Evolutionary conservation across 1,284 basidiomycete genomes (phyloP).

Genomic region (Leccinum glutinopallens): DNA sequence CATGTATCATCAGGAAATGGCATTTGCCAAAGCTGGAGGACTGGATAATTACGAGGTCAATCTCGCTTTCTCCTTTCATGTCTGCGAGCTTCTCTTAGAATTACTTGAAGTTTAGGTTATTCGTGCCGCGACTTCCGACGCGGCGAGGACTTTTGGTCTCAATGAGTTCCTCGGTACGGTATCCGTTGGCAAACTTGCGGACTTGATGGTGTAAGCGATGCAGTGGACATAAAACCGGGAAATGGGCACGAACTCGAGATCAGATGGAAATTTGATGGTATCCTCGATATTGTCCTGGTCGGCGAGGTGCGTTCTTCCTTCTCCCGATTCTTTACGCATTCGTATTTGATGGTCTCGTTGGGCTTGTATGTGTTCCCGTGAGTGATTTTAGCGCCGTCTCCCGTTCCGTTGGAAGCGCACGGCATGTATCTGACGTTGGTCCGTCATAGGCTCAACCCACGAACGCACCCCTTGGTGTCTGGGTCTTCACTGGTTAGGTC

Average conservation of each 20-base stretch:
- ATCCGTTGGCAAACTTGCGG: constrained; percentile 64
- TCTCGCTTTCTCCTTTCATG: background rate
- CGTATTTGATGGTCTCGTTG: constrained; percentile 59
- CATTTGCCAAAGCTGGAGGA: constrained; percentile 61
- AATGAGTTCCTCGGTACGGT: constrained; percentile 62
- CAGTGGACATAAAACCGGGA: constrained; percentile 21
- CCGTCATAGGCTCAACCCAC: background rate
- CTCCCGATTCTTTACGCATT: background rate
- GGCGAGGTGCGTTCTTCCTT: constrained; percentile 44
- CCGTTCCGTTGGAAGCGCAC: constrained; percentile 3
- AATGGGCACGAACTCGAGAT: constrained; percentile 30
- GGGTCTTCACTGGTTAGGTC: constrained; percentile 71
- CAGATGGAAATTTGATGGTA: constrained; percentile 48
- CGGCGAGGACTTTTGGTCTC: constrained; percentile 65
- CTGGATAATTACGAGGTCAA: constrained; percentile 50
- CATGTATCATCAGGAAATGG: constrained; percentile 77
- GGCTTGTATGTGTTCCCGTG: constrained; percentile 57
- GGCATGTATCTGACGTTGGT: background rate
- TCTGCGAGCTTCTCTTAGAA: background rate
- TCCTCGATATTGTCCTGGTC: constrained; percentile 59
- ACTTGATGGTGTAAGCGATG: constrained; percentile 39
- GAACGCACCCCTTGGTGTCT: constrained; percentile 37
- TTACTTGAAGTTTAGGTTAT: constrained; percentile 49
- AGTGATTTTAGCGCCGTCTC: constrained; percentile 17
- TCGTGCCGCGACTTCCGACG: constrained; percentile 64